Base-by-base conservation (phyloP, 2,329 filamentous ascomycete genomes). In the Nemania abortiva region DNA sequence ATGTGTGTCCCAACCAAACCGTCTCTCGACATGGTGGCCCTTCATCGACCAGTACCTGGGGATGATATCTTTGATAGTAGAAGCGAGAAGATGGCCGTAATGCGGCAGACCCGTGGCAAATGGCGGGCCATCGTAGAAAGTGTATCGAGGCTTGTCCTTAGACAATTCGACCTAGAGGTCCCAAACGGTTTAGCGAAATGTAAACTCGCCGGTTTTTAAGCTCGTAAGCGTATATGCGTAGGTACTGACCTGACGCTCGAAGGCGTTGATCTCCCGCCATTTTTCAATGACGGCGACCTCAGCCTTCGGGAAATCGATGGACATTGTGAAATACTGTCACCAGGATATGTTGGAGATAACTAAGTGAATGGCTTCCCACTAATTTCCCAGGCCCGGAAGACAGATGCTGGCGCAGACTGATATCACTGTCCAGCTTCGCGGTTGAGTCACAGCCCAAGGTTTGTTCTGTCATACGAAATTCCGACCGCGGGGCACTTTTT, bases 1-100 rank as follows among this genome's bases (percentile, higher is more conserved):
- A 79, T 98, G 95, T 1, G 95, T 94, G 70, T 98, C 95, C 95
- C 95, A 98, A 62, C 95, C 95, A 74, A 98, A 98, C 68, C 95
- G 89, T 73, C 95, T 89, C 84, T 96, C 93, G 61, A 98, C 95
- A 83, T 97, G 92, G 79, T 91, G 93, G 18, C 95, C 95, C 80
- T 97, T 97, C 95, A 97, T 97, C 60, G 94, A 94, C 94, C 95
- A 98, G 82, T 98, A 98, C 75, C 95, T 87, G 9, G 95, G 94
- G 74, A 98, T 97, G 69, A 97, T 96, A 81, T 98, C 95, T 82
- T 98, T 98, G 84, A 98, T 97, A 58, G 95, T 98, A 22, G 94
- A 97, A 45, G 95, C 92, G 73, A 97, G 86, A 62, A 97, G 84
- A 82, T 97, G 94, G 70, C 87, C 87, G 69, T 91, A 91, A 74